Evolutionary conservation across 2,329 filamentous ascomycete species (phyloP), one percentile per base, ranked within the genome.

Genomic region (Huntiella moniliformis): DNA sequence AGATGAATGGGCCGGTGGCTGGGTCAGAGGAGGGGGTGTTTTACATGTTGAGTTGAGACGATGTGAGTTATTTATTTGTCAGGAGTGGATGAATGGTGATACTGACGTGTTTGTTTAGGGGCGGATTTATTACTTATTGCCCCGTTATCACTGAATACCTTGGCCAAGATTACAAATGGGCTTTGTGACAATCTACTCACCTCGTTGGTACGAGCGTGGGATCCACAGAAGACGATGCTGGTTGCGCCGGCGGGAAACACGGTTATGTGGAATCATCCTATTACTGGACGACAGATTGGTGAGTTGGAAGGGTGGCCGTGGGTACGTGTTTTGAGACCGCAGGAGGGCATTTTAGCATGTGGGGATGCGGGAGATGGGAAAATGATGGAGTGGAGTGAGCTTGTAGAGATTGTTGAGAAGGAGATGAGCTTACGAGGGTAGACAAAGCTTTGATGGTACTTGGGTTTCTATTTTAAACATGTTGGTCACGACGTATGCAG

Each of bases 231-330:
- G 59, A 72, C 67, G 52, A 84, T 93, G 33, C 55, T 91, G 1
- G 80, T 88, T 0, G 82, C 82, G 2, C 78, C 79, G 1, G 77
- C 81, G 28, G 93, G 94, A 84, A 94, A 95, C 59, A 85, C 76
- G 17, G 77, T 79, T 3, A 94, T 94, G 87, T 93, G 82, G 80
- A 67, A 69, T 46, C 85, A 95, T 57, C 87, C 86, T 2, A 65
- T 93, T 39, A 94, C 87, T 1, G 68, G 63, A 42, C 74, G 72
- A 51, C 84, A 94, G 52, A 61, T 94, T 34, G 63, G 63, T 36
- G 65, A 81, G 0, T 63, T 95, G 40, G 70, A 78, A 51, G 71
- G 80, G 41, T 64, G 60, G 60, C 65, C 65, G 4, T 79, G 74
- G 80, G 71, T 91, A 52, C 77, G 83, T 55, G 73, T 93, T 13